Percentiles rank a stretch among this genome's conserved stretches.
These are phyloP conservation scores for Yarrowia alimentaria DNA, from an alignment of 805 yeast genomes.

Conservation along the genomic window DNA sequence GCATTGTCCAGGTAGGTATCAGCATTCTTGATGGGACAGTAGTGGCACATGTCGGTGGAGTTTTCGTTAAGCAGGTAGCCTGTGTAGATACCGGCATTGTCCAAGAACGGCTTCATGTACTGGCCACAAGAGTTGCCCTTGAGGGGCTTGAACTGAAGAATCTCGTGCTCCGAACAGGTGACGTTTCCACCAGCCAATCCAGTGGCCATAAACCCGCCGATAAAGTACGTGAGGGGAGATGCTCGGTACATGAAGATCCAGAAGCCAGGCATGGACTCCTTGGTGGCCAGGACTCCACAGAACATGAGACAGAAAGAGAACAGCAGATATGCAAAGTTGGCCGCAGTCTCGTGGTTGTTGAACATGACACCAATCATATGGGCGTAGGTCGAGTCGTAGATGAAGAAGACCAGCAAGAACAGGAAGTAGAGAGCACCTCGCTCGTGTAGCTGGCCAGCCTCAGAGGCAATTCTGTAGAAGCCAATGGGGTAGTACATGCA, in stretches of 20 bases:
- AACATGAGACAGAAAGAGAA: conserved; percentile 57
- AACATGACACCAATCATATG: conserved; percentile 46
- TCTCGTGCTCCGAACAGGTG: conserved; percentile 51
- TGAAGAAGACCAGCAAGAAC: conserved; percentile 47
- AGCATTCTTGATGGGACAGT: conserved; percentile 58
- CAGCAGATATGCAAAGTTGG: conserved; percentile 53
- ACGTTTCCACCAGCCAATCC: conserved; percentile 50
- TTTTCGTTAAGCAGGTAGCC: conserved; percentile 49
- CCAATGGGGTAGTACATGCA: conserved; percentile 71
- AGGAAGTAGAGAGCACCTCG: conserved; percentile 45
- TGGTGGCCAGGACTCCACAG: conserved; percentile 63
- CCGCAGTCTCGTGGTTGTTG: conserved; percentile 49
- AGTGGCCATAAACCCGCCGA: conserved; percentile 52
- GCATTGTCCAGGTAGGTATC: conserved; percentile 54
- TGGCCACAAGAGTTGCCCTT: conserved; percentile 57
- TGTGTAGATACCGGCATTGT: conserved; percentile 37
- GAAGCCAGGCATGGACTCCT: conserved; percentile 62
- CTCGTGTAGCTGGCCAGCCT: conserved; percentile 45
- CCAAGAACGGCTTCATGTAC: conserved; percentile 47
- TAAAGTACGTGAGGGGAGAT: conserved; percentile 65
- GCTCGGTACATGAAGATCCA: conserved; percentile 78
- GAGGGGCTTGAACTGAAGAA: conserved; percentile 51
- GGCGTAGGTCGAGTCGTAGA: conserved; percentile 43
- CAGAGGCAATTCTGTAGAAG: conserved; percentile 56
- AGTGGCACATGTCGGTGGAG: conserved; percentile 56